These are phyloP conservation scores for Albugo laibachii DNA, from an alignment of 352 stramenopile genomes.

Conservation along the genomic window DNA sequence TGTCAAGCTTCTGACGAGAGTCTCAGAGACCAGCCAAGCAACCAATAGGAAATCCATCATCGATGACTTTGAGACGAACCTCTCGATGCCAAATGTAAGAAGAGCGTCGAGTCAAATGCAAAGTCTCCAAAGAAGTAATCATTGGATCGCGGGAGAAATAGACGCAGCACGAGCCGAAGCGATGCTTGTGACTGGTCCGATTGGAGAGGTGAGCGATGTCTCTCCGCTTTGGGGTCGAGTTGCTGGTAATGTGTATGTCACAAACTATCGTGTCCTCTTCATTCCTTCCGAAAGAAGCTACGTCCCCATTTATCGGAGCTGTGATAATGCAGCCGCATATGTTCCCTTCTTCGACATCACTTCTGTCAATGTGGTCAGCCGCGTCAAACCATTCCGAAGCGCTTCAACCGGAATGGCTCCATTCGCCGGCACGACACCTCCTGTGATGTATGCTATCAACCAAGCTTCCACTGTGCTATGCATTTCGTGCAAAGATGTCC, in stretches of 20 bases:
- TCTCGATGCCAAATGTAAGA: neutral
- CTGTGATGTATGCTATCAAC: too few relatives aligned
- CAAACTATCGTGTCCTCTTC: constrained; percentile 66
- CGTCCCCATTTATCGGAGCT: constrained; percentile 14
- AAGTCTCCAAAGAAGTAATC: neutral
- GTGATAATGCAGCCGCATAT: constrained; percentile 26
- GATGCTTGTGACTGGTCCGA: constrained; percentile 21
- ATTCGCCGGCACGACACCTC: constrained; percentile 2
- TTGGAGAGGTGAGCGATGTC: constrained; percentile 30
- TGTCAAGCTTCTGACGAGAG: neutral
- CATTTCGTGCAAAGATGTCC: constrained; percentile 65
- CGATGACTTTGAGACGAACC: neutral
- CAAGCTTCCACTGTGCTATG: constrained; percentile 9
- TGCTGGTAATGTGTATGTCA: constrained; percentile 36
- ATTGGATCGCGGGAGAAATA: neutral
- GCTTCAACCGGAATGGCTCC: constrained; percentile 22
- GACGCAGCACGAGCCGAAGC: neutral
- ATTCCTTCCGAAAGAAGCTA: constrained; percentile 29
- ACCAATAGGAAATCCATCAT: neutral
- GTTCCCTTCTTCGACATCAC: constrained; percentile 60
- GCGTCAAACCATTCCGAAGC: too few relatives aligned
- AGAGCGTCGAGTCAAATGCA: neutral
- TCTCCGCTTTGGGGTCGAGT: constrained; percentile 42
- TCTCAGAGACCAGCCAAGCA: neutral
- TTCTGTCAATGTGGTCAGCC: constrained; percentile 16